A percentile compares a stretch with the other conserved stretches of the same genome.
These are phyloP conservation scores for Dactylellina parvicollis DNA, from an alignment of 2,329 filamentous ascomycete species.

Conservation along the genomic window DNA sequence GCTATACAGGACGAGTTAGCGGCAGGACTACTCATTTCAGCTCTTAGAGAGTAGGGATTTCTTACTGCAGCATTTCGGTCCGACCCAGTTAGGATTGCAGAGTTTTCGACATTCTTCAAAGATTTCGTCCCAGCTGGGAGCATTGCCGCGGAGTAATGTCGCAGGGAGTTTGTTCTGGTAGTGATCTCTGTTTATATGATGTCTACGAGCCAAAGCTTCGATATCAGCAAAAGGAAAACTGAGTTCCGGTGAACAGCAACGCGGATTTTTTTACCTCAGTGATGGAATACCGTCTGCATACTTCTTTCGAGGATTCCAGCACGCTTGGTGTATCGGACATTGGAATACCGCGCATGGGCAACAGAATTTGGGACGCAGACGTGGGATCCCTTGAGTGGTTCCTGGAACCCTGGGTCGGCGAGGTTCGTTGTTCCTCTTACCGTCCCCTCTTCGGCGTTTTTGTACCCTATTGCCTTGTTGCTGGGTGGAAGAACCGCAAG, in stretches of 20 bases:
- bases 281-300: neutral
- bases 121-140: neutral
- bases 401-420: neutral
- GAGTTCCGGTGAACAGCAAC: no score
- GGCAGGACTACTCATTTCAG: no score
- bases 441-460: neutral
- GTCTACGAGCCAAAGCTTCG: neutral
- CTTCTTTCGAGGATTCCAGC: slow-evolving; percentile 2
- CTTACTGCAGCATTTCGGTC: neutral
- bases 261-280: slow-evolving; percentile 1
- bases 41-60: no score
- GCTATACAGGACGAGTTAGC: no score
- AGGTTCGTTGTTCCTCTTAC: neutral
- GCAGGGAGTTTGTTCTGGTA: neutral
- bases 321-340: neutral
- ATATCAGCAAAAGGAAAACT: no score
- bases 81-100: neutral
- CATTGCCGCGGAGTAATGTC: neutral
- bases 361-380: neutral
- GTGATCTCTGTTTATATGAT: slow-evolving; percentile 15
- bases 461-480: neutral
- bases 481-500: neutral
- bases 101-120: neutral
- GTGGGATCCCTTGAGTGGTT: neutral
- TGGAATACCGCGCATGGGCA: slow-evolving; percentile 10